Evolutionary conservation across 2,329 filamentous ascomycete genomes (phyloP), one percentile per base, ranked within the genome.

Genomic region (Hymenoscyphus linearis): DNA sequence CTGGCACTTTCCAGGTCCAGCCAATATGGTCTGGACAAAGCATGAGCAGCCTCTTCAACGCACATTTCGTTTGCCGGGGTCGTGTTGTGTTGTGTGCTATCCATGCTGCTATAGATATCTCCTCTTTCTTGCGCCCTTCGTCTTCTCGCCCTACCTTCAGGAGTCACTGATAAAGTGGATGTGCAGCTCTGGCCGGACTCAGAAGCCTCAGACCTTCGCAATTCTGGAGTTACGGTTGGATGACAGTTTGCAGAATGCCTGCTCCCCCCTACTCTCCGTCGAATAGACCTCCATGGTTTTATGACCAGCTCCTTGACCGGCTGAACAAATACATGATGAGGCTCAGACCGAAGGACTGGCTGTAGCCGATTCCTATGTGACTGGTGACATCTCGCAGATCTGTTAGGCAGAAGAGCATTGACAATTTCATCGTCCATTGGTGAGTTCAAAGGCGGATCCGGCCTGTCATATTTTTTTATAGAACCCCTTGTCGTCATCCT

Each of bases 221-320:
- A 62, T 31, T 61, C 63, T 9, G 65, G 67, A 35, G 5, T n/a
- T 12, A 58, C 55, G 52, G 61, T 59, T 55, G 64, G 60, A 1
- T 65, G 47, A 18, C 61, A 56, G n/a, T 47, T n/a, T 22, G n/a
- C n/a, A 22, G 62, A 62, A 36, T 68, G 60, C 34, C 68, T 53
- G 40, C 69, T 69, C 2, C 67, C 65, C n/a, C 68, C 64, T 55
- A 73, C 62, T 22, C 66, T 65, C 13, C 68, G 61, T 53, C 67
- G 56, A 27, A 72, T 61, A 6, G 64, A 65, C 14, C 59, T 62
- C 70, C 69, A 73, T 56, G 66, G 63, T 54, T 67, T 70, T 3
- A 72, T 69, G 2, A 70, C 69, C 7, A 71, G 58, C 40, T 72
- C 69, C 37, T 64, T 67, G 2, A 71, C 70, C 3, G 70, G 70